Evolutionary conservation across 163 green algal genomes (phyloP).

Genomic region (Chlamydomonas reinhardtii): DNA sequence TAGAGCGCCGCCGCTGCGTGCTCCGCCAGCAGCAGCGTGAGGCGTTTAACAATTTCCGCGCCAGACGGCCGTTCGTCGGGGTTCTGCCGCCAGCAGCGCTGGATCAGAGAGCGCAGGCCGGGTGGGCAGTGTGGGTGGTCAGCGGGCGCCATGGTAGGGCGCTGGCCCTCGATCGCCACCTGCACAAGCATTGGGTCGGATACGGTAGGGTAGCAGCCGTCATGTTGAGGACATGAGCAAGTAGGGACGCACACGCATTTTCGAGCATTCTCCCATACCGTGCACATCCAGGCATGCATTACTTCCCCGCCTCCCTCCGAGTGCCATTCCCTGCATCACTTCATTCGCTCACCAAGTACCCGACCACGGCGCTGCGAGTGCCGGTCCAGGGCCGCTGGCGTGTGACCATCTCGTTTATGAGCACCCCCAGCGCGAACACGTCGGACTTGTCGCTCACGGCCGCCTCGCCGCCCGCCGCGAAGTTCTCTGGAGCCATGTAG

Average conservation of each 20-base stretch:
- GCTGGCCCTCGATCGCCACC: not conserved
- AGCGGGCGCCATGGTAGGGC: not conserved
- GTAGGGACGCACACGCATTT: too few species aligned
- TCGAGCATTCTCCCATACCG: too few species aligned
- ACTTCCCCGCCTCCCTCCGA: too few species aligned
- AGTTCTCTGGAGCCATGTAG: not conserved
- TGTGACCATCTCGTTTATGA: conserved; percentile 24
- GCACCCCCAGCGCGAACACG: not conserved
- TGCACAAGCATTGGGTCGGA: too few species aligned
- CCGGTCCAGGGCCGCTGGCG: conserved; percentile 4
- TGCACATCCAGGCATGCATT: too few species aligned
- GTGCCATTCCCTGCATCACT: too few species aligned
- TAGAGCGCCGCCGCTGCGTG: too few species aligned
- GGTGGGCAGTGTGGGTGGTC: not conserved
- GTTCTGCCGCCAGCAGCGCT: conserved; percentile 5
- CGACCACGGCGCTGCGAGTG: not conserved
- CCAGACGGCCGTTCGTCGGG: not conserved
- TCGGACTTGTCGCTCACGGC: too few species aligned
- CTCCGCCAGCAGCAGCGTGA: not conserved
- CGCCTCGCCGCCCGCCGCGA: not conserved
- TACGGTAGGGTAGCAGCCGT: too few species aligned
- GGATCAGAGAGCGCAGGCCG: not conserved
- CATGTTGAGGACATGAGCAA: too few species aligned
- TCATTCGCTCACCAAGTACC: not conserved
- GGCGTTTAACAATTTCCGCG: not conserved